These are phyloP conservation scores for Pichia sp. DNA, from an alignment of 1,139 yeast species.

Conservation along the genomic window DNA sequence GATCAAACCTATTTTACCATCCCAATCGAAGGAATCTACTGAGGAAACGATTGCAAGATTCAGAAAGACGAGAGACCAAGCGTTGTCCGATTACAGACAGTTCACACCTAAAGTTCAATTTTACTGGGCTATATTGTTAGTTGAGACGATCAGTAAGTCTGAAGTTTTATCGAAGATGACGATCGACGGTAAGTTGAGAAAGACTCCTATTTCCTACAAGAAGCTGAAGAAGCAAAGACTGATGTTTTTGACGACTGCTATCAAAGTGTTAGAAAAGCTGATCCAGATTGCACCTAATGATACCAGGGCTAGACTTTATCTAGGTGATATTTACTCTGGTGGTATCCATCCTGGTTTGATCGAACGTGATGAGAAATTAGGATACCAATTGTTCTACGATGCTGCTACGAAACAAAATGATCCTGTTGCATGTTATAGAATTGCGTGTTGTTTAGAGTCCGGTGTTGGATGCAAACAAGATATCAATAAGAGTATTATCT, in stretches of 20 bases:
- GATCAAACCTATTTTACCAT: slow-evolving; percentile 32
- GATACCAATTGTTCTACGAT: slow-evolving; percentile 54
- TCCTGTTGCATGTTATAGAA: slow-evolving; percentile 59
- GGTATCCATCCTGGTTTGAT: slow-evolving; percentile 47
- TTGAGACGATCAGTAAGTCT: slow-evolving; percentile 43
- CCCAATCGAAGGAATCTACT: slow-evolving; percentile 28
- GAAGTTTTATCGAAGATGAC: slow-evolving; percentile 41
- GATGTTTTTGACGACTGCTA: slow-evolving; percentile 54
- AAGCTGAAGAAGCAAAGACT: slow-evolving; percentile 51
- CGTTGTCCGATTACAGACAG: slow-evolving; percentile 34
- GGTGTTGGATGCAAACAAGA: slow-evolving; percentile 58
- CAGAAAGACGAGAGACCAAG: slow-evolving; percentile 30
- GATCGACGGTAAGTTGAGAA: slow-evolving; percentile 42
- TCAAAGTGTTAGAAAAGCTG: slow-evolving; percentile 53
- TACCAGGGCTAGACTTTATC: slow-evolving; percentile 47
- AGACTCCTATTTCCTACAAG: slow-evolving; percentile 39
- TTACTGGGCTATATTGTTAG: slow-evolving; percentile 47
- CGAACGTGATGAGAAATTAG: slow-evolving; percentile 54
- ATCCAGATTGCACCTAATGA: slow-evolving; percentile 41
- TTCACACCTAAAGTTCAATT: slow-evolving; percentile 47
- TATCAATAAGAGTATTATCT: slow-evolving; percentile 45
- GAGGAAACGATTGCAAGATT: slow-evolving; percentile 29
- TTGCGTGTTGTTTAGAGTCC: slow-evolving; percentile 66
- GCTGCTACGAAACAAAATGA: slow-evolving; percentile 54
- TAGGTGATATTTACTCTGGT: slow-evolving; percentile 62